A percentile compares a stretch with the other conserved stretches of the same genome.
Evolutionary conservation across 2,329 filamentous ascomycete genomes (phyloP).

Genomic region (Fusarium palustre): DNA sequence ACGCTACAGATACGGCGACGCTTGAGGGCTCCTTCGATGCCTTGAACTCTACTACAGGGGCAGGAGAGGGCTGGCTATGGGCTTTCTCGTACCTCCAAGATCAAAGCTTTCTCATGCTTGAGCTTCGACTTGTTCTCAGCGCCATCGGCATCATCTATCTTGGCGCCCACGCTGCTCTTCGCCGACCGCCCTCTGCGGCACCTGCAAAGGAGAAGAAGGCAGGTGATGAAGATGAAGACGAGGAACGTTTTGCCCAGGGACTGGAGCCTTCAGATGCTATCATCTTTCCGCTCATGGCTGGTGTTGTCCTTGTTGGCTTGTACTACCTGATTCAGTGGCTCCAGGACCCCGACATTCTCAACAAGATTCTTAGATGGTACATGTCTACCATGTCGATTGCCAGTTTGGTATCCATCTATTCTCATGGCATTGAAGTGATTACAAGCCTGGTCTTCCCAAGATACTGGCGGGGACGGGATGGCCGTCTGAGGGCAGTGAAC

Average conservation of each 20-base stretch:
- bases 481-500: constrained; percentile 60
- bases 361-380: constrained; percentile 85
- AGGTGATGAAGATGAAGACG: constrained; percentile 60
- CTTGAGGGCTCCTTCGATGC: constrained; percentile 45
- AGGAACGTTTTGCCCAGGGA: constrained; percentile 62
- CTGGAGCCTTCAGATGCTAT: constrained; percentile 81
- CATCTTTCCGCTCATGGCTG: constrained; percentile 84
- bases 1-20: constrained; percentile 33
- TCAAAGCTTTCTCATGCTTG: constrained; percentile 58
- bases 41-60: constrained; percentile 48
- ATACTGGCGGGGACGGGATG: constrained; percentile 67
- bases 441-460: constrained; percentile 79
- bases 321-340: constrained; percentile 94
- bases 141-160: constrained; percentile 86
- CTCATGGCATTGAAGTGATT: constrained; percentile 74
- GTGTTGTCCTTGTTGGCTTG: constrained; percentile 75
- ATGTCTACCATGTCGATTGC: constrained; percentile 84
- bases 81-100: constrained; percentile 51
- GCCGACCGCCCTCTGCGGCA: constrained; percentile 82
- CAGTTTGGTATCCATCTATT: constrained; percentile 77
- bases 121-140: constrained; percentile 66
- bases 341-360: constrained; percentile 82
- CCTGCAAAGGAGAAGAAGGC: constrained; percentile 63
- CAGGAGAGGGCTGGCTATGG: constrained; percentile 39
- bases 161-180: constrained; percentile 85